These are phyloP conservation scores for Piper longum DNA, from an alignment of 164 flowering plant genomes.

Conservation along the genomic window DNA sequence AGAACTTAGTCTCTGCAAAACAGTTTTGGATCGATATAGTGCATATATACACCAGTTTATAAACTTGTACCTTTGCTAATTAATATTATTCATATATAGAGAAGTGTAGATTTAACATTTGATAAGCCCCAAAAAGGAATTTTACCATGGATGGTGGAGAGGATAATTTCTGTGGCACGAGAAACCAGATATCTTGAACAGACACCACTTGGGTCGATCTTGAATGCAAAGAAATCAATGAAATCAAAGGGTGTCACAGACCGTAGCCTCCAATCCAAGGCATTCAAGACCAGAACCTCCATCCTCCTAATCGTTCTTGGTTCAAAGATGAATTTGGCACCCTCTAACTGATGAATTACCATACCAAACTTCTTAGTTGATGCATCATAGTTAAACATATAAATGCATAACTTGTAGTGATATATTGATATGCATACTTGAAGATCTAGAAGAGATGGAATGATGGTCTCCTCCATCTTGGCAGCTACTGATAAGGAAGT, in stretches of 20 bases:
- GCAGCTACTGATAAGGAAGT: constrained; percentile 94
- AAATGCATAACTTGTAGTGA: neutral
- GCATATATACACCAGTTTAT: neutral
- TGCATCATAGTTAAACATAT: neutral
- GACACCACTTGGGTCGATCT: constrained; percentile 50
- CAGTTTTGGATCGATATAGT: constrained; percentile 1
- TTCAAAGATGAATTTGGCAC: constrained; percentile 55
- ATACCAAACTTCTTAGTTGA: neutral
- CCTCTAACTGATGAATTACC: constrained; percentile 31
- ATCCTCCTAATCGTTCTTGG: constrained; percentile 55
- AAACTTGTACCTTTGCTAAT: neutral
- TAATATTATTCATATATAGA: neutral
- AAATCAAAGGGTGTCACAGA: constrained; percentile 80
- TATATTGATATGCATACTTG: constrained; percentile 34
- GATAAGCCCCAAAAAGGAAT: neutral
- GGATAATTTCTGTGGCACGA: constrained; percentile 51
- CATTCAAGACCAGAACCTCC: constrained; percentile 67
- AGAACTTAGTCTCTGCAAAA: constrained; percentile 54
- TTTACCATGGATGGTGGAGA: constrained; percentile 64
- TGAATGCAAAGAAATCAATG: constrained; percentile 55
- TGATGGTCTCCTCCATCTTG: constrained; percentile 87
- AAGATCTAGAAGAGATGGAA: constrained; percentile 72
- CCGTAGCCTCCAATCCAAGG: constrained; percentile 72
- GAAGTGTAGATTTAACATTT: no score
- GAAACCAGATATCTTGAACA: constrained; percentile 36